phyloP scores from a whole-genome alignment of 2,329 filamentous ascomycete species.

The Aureobasidium lini region DNA sequence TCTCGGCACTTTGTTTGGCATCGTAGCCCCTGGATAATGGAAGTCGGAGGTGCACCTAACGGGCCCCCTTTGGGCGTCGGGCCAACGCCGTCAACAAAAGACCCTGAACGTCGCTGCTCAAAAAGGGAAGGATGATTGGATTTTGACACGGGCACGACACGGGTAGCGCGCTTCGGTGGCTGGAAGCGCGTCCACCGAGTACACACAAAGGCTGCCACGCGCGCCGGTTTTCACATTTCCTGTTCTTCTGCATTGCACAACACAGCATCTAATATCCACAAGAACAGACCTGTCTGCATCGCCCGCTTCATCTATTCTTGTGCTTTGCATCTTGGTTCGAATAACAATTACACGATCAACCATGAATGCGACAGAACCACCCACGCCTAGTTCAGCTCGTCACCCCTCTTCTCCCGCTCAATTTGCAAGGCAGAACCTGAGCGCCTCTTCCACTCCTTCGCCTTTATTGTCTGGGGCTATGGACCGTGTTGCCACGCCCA shows the following conservation, averaged over 20 bases:
- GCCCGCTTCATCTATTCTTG: background rate
- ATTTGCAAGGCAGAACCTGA: background rate
- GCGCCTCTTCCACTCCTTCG: background rate
- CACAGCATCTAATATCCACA: background rate
- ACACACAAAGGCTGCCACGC: background rate
- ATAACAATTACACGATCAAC: background rate
- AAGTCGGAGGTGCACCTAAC: background rate
- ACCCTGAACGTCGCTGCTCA: background rate
- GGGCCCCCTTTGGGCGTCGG: background rate
- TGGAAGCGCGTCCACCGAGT: background rate
- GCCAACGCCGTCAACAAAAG: background rate
- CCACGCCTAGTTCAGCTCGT: background rate
- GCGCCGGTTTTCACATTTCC: background rate
- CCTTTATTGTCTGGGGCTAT: background rate
- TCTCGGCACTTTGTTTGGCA: conserved; percentile 8
- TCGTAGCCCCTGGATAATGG: conserved; percentile 9
- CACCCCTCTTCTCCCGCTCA: background rate
- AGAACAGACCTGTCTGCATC: background rate
- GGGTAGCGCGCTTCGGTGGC: background rate
- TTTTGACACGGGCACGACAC: no score
- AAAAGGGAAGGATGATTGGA: conserved; percentile 1
- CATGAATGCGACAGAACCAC: background rate
- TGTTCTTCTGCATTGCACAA: conserved; percentile 7
- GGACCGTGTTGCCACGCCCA: conserved; percentile 5
- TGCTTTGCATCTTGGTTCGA: no score